Conservation (phyloP, 78 protist species). For the Ministeria vibrans region DNA sequence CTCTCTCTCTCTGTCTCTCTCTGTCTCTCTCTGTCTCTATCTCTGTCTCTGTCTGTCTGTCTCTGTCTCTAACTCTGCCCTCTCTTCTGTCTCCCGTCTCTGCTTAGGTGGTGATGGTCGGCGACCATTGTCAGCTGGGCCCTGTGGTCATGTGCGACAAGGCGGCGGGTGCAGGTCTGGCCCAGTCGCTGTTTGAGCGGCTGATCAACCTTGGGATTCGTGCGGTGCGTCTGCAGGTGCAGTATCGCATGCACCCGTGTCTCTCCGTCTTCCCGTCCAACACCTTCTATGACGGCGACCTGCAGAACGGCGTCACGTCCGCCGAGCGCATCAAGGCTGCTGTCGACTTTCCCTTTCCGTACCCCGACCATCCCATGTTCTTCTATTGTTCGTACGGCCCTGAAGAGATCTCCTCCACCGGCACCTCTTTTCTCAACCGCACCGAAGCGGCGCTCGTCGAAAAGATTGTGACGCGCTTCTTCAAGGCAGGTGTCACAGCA, state of each 20-base stretch:
- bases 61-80: not conserved
- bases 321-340: not conserved
- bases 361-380: constrained; percentile 87
- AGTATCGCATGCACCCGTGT: constrained; percentile 99
- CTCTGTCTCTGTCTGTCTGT: not conserved
- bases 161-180: constrained; percentile 94
- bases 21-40: not conserved
- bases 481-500: constrained; percentile 83
- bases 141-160: constrained; percentile 97
- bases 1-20: not conserved
- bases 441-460: constrained; percentile 95
- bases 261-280: constrained; percentile 91
- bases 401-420: constrained; percentile 92
- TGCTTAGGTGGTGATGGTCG: constrained; percentile 45
- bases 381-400: constrained; percentile 81
- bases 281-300: constrained; percentile 98
- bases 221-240: constrained; percentile 95
- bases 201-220: constrained; percentile 79
- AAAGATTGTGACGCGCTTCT: constrained; percentile 75
- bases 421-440: constrained; percentile 97
- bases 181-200: constrained; percentile 95
- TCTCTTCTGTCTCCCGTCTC: constrained; percentile 25
- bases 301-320: constrained; percentile 93
- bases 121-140: constrained; percentile 95
- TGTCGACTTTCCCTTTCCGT: constrained; percentile 88